Evolutionary conservation across 2,329 filamentous ascomycete genomes (phyloP), one percentile per base, ranked within the genome.

Genomic region (Fusarium kyushuense): DNA sequence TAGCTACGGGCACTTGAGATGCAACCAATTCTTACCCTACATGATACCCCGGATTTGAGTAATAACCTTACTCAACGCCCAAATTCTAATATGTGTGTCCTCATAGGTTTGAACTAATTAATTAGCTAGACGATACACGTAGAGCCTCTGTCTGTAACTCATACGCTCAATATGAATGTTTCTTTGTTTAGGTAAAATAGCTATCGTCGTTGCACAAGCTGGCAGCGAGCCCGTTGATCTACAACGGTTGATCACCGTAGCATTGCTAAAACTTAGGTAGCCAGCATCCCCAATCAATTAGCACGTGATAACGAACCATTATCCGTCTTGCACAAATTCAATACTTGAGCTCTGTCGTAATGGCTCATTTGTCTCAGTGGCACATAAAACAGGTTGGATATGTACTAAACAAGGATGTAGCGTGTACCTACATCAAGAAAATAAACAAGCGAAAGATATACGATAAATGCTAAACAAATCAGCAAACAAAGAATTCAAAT

Each of bases 41-140:
- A 23, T 63, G 35, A 52, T 69, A 69, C 66, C 66, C 66, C 66
- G 6, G 66, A 69, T 63, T 69, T 56, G 25, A 29, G 42, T 32
- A 62, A 43, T 54, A 52, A 58, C 64, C 63, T 67, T 67, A 67
- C 63, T 45, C 63, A 67, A 46, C 19, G n/a, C 27, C 57, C 46
- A 38, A 43, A 19, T 32, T 49, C 25, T 46, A 57, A 29, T 30
- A 21, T 43, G 49, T 10, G 6, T 25, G n/a, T 19, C 6, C 16
- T 49, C 25, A 17, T 21, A 23, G 23, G 47, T n/a, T n/a, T 36
- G 23, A 21, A 38, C 27, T 27, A 27, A 7, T 2, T 6, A 27
- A 27, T 27, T 25, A 4, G 7, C 6, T 8, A 27, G 7, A 23
- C 35, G 19, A 25, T 48, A 48, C 21, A 7, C 6, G 6, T n/a